These are phyloP conservation scores for Cercospora berteroae DNA, from an alignment of 2,329 filamentous ascomycete species.

Conservation along the genomic window DNA sequence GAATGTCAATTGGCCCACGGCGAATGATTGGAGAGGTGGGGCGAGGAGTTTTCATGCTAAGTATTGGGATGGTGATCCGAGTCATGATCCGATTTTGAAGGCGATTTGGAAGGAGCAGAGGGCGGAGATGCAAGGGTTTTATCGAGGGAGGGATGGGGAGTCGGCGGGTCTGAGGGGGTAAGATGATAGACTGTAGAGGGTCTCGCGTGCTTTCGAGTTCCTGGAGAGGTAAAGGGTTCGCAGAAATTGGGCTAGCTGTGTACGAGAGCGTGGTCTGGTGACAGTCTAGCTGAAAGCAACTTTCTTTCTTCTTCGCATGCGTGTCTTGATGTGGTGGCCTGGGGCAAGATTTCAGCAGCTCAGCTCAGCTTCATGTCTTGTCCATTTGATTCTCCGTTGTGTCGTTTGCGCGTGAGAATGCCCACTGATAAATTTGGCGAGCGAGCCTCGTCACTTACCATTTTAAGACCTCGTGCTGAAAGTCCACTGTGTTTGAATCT, in stretches of 20 bases:
- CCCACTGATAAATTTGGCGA: neutral
- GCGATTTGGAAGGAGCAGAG: constrained; percentile 39
- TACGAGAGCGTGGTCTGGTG: neutral
- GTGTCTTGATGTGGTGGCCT: neutral
- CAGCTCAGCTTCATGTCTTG: neutral
- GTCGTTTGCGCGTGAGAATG: neutral
- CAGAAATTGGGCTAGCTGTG: neutral
- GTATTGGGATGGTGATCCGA: constrained; percentile 42
- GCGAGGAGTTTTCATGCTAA: constrained; percentile 43
- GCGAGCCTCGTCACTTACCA: neutral
- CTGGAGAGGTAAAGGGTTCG: no score
- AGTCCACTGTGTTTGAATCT: neutral
- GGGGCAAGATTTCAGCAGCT: neutral
- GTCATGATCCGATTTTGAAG: constrained; percentile 38
- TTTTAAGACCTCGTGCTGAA: neutral
- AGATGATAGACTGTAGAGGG: neutral
- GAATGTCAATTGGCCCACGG: constrained; percentile 43
- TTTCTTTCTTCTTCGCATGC: neutral
- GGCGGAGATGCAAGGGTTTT: constrained; percentile 40
- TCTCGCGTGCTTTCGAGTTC: neutral
- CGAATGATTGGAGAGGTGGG: constrained; percentile 39
- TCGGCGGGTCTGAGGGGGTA: neutral
- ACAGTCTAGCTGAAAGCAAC: neutral
- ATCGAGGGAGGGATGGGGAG: constrained; percentile 32
- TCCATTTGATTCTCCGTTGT: neutral